Evolutionary conservation across 345 rosid genomes (phyloP).

Genomic region (Chamaenerion angustifolium): DNA sequence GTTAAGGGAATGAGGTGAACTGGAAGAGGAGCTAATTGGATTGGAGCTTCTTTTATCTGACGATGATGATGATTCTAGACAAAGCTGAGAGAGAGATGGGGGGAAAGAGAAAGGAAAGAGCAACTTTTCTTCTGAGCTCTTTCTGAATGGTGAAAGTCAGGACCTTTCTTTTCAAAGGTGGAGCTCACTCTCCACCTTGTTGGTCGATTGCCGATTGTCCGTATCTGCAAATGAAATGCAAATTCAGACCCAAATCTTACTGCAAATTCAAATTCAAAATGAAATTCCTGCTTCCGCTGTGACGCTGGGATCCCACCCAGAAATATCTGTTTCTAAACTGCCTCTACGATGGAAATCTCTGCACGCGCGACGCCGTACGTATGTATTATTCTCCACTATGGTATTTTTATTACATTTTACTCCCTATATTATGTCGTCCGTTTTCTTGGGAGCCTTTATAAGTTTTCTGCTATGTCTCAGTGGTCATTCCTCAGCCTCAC

Average conservation of each 20-base stretch:
- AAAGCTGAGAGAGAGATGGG: neutral
- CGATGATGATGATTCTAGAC: neutral
- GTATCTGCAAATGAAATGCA: slow-evolving; percentile 1
- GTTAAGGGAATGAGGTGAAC: slow-evolving; percentile 2
- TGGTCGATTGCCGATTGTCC: neutral
- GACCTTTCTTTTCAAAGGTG: neutral
- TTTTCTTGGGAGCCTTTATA: too few species aligned
- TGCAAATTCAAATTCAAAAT: neutral
- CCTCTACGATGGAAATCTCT: too few species aligned
- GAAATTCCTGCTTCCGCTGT: neutral
- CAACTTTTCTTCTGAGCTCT: neutral
- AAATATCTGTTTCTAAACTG: too few species aligned
- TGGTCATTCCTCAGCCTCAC: too few species aligned
- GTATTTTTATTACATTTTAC: too few species aligned
- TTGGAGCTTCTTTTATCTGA: neutral
- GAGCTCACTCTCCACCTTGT: neutral
- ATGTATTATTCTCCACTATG: too few species aligned
- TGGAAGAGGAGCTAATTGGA: neutral
- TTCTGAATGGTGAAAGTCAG: neutral
- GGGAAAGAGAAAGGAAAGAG: neutral
- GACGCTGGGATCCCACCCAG: neutral
- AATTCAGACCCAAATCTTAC: neutral
- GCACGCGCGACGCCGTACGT: too few species aligned
- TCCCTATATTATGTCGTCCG: too few species aligned
- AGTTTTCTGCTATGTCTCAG: too few species aligned